Conservation (phyloP, 2,329 filamentous ascomycete genomes). For the Cladosporium sp. region DNA sequence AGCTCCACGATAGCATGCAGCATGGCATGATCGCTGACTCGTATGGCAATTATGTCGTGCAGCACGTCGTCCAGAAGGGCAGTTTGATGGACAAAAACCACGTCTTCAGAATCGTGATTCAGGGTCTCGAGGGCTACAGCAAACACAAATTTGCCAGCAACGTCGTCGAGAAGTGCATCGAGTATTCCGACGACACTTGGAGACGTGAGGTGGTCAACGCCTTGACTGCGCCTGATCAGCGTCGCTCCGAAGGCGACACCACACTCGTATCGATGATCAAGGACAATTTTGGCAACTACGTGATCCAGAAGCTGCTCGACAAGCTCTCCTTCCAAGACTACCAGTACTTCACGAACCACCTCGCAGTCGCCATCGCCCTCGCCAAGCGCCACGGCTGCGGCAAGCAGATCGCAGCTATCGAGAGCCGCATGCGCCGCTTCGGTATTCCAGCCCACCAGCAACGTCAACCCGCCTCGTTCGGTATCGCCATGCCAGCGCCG, state of each 20-base stretch:
- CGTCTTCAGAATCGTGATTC: slow-evolving; percentile 70
- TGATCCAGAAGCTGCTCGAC: slow-evolving; percentile 80
- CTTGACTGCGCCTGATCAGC: slow-evolving; percentile 57
- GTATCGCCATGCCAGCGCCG: slow-evolving; percentile 2
- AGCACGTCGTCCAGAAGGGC: slow-evolving; percentile 83
- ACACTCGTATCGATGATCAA: slow-evolving; percentile 76
- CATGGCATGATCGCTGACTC: slow-evolving; percentile 74
- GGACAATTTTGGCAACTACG: slow-evolving; percentile 93
- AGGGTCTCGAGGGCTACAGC: slow-evolving; percentile 68
- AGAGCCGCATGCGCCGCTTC: slow-evolving; percentile 47
- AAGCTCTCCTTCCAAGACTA: slow-evolving; percentile 39
- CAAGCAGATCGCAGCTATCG: slow-evolving; percentile 44
- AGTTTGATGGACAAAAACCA: slow-evolving; percentile 65
- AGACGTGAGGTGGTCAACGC: slow-evolving; percentile 61
- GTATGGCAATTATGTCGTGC: slow-evolving; percentile 94
- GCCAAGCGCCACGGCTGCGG: slow-evolving; percentile 39
- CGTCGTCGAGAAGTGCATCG: slow-evolving; percentile 90
- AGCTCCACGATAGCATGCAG: slow-evolving; percentile 69
- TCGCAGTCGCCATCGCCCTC: slow-evolving; percentile 43
- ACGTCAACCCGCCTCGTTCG: slow-evolving; percentile 2
- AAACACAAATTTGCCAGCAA: slow-evolving; percentile 98
- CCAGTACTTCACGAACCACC: slow-evolving; percentile 35
- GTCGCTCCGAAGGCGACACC: slow-evolving; percentile 53
- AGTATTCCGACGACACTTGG: slow-evolving; percentile 65
- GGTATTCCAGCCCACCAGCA: slow-evolving; percentile 23